Evolutionary conservation across 495 filamentous ascomycete species (phyloP).

Genomic region (Penicillium chermesinum): DNA sequence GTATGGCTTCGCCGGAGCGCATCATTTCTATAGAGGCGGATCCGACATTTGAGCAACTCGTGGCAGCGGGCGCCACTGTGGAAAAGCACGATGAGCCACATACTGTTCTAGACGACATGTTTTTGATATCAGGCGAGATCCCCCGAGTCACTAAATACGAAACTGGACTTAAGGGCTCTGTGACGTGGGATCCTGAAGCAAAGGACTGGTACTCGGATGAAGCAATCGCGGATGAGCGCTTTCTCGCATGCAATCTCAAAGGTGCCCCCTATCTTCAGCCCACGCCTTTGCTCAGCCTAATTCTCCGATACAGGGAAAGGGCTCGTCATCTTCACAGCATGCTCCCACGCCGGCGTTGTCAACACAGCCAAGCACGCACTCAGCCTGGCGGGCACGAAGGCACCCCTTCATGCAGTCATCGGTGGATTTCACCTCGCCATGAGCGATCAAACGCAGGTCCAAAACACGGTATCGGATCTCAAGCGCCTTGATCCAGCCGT

Average conservation of each 20-base stretch:
- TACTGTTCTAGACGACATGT: slow-evolving; percentile 50
- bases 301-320: slow-evolving; percentile 39
- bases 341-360: slow-evolving; percentile 56
- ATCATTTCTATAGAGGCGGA: slow-evolving; percentile 53
- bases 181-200: slow-evolving; percentile 41
- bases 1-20: slow-evolving; percentile 37
- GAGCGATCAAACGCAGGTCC: slow-evolving; percentile 38
- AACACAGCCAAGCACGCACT: slow-evolving; percentile 51
- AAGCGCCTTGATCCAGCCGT: slow-evolving; percentile 49
- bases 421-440: slow-evolving; percentile 58
- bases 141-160: slow-evolving; percentile 52
- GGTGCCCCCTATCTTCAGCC: slow-evolving; percentile 16
- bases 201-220: slow-evolving; percentile 52
- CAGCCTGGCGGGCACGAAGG: slow-evolving; percentile 27
- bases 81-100: slow-evolving; percentile 43
- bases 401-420: slow-evolving; percentile 52
- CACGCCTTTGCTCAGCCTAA: slow-evolving; percentile 5
- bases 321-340: slow-evolving; percentile 59
- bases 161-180: slow-evolving; percentile 42
- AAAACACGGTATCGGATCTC: slow-evolving; percentile 46
- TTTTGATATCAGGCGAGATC: slow-evolving; percentile 55
- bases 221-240: slow-evolving; percentile 53
- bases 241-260: slow-evolving; percentile 55
- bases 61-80: slow-evolving; percentile 41
- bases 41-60: slow-evolving; percentile 51